Evolutionary conservation across 257 asterid species (phyloP).

Genomic region (Dorcoceras hygrometricum): DNA sequence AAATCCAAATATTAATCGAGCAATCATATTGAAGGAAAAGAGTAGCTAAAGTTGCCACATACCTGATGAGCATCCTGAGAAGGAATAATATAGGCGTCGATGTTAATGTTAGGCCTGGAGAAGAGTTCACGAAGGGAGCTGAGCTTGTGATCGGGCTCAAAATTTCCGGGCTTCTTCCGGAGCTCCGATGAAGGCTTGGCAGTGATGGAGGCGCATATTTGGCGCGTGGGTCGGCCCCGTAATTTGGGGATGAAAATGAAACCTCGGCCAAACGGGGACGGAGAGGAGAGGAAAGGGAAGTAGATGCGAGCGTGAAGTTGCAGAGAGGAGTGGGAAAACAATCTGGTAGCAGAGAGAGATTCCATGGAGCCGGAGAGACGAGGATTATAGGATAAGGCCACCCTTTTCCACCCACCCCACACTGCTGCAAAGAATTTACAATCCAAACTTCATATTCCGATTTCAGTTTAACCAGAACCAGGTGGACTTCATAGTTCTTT

Average conservation of each 20-base stretch:
- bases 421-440: no score
- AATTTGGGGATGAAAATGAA: constrained; percentile 39
- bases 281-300: constrained; percentile 33
- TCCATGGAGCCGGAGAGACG: constrained; percentile 25
- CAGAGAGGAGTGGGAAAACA: constrained; percentile 44
- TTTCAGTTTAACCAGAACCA: no score
- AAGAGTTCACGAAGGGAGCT: constrained; percentile 69
- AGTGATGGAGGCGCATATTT: constrained; percentile 54
- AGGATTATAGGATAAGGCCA: no score
- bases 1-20: no score
- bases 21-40: no score
- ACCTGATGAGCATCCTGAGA: constrained; percentile 99
- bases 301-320: constrained; percentile 35
- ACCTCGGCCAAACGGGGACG: constrained; percentile 41
- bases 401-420: no score
- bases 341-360: constrained; percentile 32
- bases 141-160: constrained; percentile 60
- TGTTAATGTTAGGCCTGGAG: constrained; percentile 51
- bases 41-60: background rate
- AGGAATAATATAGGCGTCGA: constrained; percentile 93
- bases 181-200: constrained; percentile 92
- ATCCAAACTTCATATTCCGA: no score
- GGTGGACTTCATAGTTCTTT: no score
- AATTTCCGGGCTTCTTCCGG: constrained; percentile 37
- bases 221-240: constrained; percentile 28